Conservation (phyloP, 495 filamentous ascomycete species). For the Annulohypoxylon maeteangense region DNA sequence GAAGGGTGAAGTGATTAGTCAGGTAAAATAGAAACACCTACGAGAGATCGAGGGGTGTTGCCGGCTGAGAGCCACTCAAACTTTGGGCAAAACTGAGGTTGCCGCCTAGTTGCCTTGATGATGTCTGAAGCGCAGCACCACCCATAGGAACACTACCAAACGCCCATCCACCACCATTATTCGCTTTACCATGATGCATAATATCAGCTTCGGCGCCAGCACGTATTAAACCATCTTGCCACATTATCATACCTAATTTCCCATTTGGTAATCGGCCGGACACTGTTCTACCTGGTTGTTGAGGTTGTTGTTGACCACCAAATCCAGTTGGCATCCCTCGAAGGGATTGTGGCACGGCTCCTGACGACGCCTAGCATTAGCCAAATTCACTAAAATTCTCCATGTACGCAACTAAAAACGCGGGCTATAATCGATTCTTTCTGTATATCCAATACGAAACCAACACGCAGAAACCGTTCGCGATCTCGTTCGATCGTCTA, state of each 20-base stretch:
- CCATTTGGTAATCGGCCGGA: conserved; percentile 79
- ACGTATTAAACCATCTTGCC: conserved; percentile 17
- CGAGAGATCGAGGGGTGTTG: conserved; percentile 81
- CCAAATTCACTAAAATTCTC: conserved; percentile 30
- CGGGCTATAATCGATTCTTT: conserved; percentile 6
- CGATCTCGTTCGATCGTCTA: conserved; percentile 15
- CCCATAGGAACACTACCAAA: conserved; percentile 78
- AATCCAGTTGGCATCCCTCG: conserved; percentile 75
- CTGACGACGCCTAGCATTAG: conserved; percentile 56
- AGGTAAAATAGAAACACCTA: conserved; percentile 63
- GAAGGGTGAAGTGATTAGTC: neutral
- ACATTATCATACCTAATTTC: conserved; percentile 69
- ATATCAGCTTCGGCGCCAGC: conserved; percentile 47
- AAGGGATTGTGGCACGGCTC: conserved; percentile 73
- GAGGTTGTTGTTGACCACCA: conserved; percentile 71
- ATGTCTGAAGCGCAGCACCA: conserved; percentile 62
- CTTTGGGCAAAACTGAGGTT: conserved; percentile 85
- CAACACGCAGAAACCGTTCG: conserved; percentile 8
- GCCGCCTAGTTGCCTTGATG: conserved; percentile 66
- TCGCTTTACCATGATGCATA: conserved; percentile 55
- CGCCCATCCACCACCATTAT: conserved; percentile 76
- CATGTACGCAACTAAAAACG: neutral
- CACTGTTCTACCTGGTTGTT: conserved; percentile 69
- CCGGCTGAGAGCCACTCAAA: conserved; percentile 78
- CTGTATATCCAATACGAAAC: conserved; percentile 14